Conservation (phyloP, 108 stramenopile genomes). For the Seminavis robusta region DNA sequence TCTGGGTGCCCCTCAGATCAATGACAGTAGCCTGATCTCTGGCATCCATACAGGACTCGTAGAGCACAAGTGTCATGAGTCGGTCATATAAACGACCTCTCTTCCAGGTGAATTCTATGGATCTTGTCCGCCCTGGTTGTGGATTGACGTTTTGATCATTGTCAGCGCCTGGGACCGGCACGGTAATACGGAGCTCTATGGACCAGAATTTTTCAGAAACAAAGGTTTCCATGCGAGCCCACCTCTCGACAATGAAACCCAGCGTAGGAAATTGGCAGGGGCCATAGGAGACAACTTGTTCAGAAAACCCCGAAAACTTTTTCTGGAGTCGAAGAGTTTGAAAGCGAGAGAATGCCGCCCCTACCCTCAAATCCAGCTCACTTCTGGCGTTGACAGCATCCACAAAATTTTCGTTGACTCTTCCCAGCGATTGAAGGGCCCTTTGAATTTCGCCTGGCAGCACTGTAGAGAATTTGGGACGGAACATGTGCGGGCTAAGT, state of each 20-base stretch:
- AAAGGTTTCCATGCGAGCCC: slow-evolving; percentile 92
- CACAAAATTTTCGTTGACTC: slow-evolving; percentile 74
- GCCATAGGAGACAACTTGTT: slow-evolving; percentile 86
- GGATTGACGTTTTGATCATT: slow-evolving; percentile 9
- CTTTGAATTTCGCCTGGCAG: slow-evolving; percentile 81
- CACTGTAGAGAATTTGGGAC: slow-evolving; percentile 93
- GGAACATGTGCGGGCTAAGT: slow-evolving; percentile 49
- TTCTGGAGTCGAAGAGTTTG: slow-evolving; percentile 94
- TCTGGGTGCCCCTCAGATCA: slow-evolving; percentile 60
- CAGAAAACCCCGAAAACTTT: slow-evolving; percentile 71
- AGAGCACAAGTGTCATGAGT: slow-evolving; percentile 59
- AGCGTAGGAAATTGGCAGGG: slow-evolving; percentile 99
- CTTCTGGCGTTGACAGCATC: slow-evolving; percentile 87
- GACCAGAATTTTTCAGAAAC: slow-evolving; percentile 93
- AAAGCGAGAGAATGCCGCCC: slow-evolving; percentile 96
- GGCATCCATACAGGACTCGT: slow-evolving; percentile 86
- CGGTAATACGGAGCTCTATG: slow-evolving; percentile 48
- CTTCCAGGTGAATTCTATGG: slow-evolving; percentile 83
- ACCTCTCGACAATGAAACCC: slow-evolving; percentile 99
- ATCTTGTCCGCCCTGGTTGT: slow-evolving; percentile 12
- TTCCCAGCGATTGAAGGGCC: slow-evolving; percentile 69
- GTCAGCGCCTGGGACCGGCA: neutral
- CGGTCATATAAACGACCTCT: slow-evolving; percentile 89
- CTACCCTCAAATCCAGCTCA: slow-evolving; percentile 94
- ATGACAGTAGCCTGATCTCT: slow-evolving; percentile 76